Conservation (phyloP, 176 grass and related monocot genomes). For the Microstegium vimineum region DNA sequence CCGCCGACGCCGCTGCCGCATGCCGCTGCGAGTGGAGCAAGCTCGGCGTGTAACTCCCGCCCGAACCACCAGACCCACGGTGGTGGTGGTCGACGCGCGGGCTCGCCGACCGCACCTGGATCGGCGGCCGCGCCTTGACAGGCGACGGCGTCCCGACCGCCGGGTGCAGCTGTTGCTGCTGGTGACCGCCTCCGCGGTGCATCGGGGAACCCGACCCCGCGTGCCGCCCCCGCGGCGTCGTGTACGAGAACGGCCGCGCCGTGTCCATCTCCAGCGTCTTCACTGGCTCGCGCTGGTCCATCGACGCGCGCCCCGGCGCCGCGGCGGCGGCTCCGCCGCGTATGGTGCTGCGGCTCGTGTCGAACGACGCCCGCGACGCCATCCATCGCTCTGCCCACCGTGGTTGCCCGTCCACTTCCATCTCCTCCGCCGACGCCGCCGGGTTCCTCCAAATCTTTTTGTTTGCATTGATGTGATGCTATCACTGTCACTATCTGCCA, state of each 20-base stretch:
- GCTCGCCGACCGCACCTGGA: slow-evolving; percentile 77
- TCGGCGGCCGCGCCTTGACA: slow-evolving; percentile 49
- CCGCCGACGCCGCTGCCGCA: not conserved
- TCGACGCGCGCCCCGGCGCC: slow-evolving; percentile 49
- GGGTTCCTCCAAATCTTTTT: slow-evolving; percentile 83
- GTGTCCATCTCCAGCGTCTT: slow-evolving; percentile 95
- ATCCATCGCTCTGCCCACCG: slow-evolving; percentile 86
- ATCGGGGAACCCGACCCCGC: slow-evolving; percentile 34
- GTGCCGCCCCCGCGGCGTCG: slow-evolving; percentile 40
- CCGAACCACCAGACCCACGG: not conserved
- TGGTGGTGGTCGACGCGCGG: slow-evolving; percentile 49
- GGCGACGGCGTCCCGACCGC: slow-evolving; percentile 77
- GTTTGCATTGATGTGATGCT: not conserved
- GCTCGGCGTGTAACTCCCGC: slow-evolving; percentile 44
- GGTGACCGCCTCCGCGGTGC: slow-evolving; percentile 34
- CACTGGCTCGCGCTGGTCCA: slow-evolving; percentile 63
- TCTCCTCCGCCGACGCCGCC: slow-evolving; percentile 53
- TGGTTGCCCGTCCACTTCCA: slow-evolving; percentile 41
- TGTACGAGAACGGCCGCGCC: slow-evolving; percentile 68
- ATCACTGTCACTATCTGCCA: not conserved
- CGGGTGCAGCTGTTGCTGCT: slow-evolving; percentile 21
- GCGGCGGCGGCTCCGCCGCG: not conserved
- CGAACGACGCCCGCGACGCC: slow-evolving; percentile 81
- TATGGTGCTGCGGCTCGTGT: slow-evolving; percentile 58
- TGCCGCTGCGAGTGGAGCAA: slow-evolving; percentile 39